phyloP scores from a whole-genome alignment of 768 basidiomycete species.

The Cystofilobasidium ferigula region DNA sequence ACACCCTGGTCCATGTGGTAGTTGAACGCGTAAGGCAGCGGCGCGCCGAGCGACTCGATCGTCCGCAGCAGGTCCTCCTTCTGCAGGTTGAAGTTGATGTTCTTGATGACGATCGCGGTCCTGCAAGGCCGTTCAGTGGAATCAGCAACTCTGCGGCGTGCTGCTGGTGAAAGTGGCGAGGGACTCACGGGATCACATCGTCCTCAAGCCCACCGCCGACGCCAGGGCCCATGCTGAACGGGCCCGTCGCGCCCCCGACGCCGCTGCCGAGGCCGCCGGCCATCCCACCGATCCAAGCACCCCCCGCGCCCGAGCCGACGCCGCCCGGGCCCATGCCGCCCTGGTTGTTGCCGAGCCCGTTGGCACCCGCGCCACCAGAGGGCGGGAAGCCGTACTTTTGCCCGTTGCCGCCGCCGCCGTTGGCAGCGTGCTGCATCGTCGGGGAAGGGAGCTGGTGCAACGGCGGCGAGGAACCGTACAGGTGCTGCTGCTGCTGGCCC shows the following conservation, averaged over 20 bases:
- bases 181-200: slow-evolving; percentile 26
- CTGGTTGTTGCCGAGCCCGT: slow-evolving; percentile 12
- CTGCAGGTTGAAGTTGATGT: slow-evolving; percentile 98
- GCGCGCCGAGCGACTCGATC: slow-evolving; percentile 84
- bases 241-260: slow-evolving; percentile 14
- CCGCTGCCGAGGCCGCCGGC: slow-evolving; percentile 14
- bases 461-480: background rate
- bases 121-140: background rate
- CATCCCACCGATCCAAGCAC: background rate
- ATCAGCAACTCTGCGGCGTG: no score
- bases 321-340: background rate
- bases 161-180: background rate
- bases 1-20: slow-evolving; percentile 96
- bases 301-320: background rate
- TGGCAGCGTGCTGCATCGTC: background rate
- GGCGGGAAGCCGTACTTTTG: background rate
- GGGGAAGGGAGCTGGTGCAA: background rate
- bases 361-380: background rate
- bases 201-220: slow-evolving; percentile 25
- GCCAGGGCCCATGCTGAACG: slow-evolving; percentile 20
- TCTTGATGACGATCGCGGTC: slow-evolving; percentile 99
- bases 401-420: no score
- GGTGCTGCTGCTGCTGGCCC: slow-evolving; percentile 3
- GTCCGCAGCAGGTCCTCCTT: slow-evolving; percentile 91
- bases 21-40: slow-evolving; percentile 98